Percentiles rank a stretch among this genome's conserved stretches.
Conservation (phyloP, 345 rosid genomes). For the Reutealis trisperma region DNA sequence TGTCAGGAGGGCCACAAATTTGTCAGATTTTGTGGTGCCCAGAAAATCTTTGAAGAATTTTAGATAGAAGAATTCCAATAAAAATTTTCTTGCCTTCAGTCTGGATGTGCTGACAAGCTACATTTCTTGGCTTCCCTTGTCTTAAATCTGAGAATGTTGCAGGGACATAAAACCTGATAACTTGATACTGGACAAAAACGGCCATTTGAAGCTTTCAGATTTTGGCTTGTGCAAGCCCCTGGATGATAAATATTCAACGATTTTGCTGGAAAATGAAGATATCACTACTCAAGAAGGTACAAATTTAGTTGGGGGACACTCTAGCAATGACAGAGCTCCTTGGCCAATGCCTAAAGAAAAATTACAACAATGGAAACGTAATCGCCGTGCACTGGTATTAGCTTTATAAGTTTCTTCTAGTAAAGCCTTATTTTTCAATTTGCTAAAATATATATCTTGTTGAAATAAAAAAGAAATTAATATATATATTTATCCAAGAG, state of each 20-base stretch:
- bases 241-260: slow-evolving; percentile 82
- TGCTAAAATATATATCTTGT: too few relatives aligned
- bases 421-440: background rate
- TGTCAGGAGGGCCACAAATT: background rate
- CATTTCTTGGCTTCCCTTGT: background rate
- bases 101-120: background rate
- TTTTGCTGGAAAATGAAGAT: slow-evolving; percentile 74
- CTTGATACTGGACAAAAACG: slow-evolving; percentile 87
- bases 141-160: slow-evolving; percentile 31
- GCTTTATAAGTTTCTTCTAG: slow-evolving; percentile 19
- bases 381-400: slow-evolving; percentile 88
- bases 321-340: slow-evolving; percentile 48
- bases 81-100: background rate
- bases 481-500: background rate
- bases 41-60: background rate
- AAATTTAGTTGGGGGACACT: slow-evolving; percentile 44
- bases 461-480: background rate
- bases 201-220: slow-evolving; percentile 98
- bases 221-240: slow-evolving; percentile 98
- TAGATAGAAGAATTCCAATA: background rate
- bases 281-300: slow-evolving; percentile 52
- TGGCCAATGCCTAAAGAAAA: slow-evolving; percentile 90
- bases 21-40: background rate
- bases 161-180: slow-evolving; percentile 99
- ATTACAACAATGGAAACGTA: slow-evolving; percentile 83